A percentile compares a stretch with the other conserved stretches of the same genome.
Conservation (phyloP, 805 yeast species). For the Spencermartinsiella europaea region DNA sequence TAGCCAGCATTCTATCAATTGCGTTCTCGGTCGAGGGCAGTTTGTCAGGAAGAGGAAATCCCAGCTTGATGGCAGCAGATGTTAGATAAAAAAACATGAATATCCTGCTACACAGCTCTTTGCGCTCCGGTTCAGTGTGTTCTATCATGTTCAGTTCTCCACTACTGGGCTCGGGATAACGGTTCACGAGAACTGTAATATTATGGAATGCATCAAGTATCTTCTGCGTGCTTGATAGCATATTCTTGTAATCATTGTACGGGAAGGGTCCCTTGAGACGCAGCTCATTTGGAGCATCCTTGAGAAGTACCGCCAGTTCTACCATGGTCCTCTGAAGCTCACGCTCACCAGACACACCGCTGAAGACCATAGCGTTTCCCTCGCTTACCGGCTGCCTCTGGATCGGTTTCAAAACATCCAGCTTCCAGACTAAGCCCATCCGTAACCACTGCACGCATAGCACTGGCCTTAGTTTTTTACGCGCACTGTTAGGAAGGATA, state of each 20-base stretch:
- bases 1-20: constrained; percentile 60
- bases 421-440: constrained; percentile 75
- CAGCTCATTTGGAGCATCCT: constrained; percentile 71
- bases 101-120: constrained; percentile 65
- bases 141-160: constrained; percentile 54
- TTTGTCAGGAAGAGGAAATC: constrained; percentile 71
- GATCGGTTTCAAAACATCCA: constrained; percentile 36
- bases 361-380: constrained; percentile 6
- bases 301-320: constrained; percentile 54
- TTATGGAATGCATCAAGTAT: constrained; percentile 74
- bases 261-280: constrained; percentile 74
- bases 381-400: constrained; percentile 3
- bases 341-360: constrained; percentile 29
- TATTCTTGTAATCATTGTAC: constrained; percentile 40
- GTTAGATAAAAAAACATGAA: constrained; percentile 63
- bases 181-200: constrained; percentile 59
- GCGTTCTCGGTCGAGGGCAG: constrained; percentile 77
- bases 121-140: constrained; percentile 46
- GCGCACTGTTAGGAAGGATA: constrained; percentile 70
- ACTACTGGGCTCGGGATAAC: constrained; percentile 49
- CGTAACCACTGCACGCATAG: constrained; percentile 69
- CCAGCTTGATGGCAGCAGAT: constrained; percentile 65
- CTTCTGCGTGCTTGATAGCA: constrained; percentile 53
- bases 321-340: constrained; percentile 51
- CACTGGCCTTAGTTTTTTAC: constrained; percentile 60